Evolutionary conservation across 2,329 filamentous ascomycete species (phyloP).

Genomic region (Alternaria solani): DNA sequence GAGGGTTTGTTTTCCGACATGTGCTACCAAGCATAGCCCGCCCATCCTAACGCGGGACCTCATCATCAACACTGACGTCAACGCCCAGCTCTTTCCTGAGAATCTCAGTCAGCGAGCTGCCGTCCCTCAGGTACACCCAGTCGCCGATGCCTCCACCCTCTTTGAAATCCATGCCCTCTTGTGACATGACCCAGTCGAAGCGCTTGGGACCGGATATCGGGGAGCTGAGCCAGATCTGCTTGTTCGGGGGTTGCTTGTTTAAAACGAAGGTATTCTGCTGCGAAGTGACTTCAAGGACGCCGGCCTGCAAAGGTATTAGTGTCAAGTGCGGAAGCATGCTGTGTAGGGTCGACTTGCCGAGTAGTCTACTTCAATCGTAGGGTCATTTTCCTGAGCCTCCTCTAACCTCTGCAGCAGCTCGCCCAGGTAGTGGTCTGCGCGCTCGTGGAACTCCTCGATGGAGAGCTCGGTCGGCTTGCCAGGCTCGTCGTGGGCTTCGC

Average conservation of each 20-base stretch:
- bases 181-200: constrained; percentile 83
- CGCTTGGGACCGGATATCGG: constrained; percentile 91
- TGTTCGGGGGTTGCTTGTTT: constrained; percentile 98
- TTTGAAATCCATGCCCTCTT: constrained; percentile 79
- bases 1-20: not conserved
- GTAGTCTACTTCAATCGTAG: constrained; percentile 88
- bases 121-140: constrained; percentile 90
- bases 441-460: constrained; percentile 76
- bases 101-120: constrained; percentile 75
- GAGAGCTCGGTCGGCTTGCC: constrained; percentile 70
- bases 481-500: constrained; percentile 47
- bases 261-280: constrained; percentile 83
- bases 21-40: constrained; percentile 2
- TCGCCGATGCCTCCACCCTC: constrained; percentile 75
- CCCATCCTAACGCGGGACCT: constrained; percentile 37
- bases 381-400: constrained; percentile 73
- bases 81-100: constrained; percentile 79
- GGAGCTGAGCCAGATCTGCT: constrained; percentile 95
- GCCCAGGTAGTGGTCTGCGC: constrained; percentile 78
- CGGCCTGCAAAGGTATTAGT: constrained; percentile 68
- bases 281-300: constrained; percentile 79
- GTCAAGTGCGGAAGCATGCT: not conserved
- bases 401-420: constrained; percentile 69
- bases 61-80: constrained; percentile 51
- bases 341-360: constrained; percentile 66